Percentiles rank a stretch among this genome's conserved stretches.
These are phyloP conservation scores for Debaryomyces udenii DNA, from an alignment of 1,139 yeast species.

Conservation along the genomic window DNA sequence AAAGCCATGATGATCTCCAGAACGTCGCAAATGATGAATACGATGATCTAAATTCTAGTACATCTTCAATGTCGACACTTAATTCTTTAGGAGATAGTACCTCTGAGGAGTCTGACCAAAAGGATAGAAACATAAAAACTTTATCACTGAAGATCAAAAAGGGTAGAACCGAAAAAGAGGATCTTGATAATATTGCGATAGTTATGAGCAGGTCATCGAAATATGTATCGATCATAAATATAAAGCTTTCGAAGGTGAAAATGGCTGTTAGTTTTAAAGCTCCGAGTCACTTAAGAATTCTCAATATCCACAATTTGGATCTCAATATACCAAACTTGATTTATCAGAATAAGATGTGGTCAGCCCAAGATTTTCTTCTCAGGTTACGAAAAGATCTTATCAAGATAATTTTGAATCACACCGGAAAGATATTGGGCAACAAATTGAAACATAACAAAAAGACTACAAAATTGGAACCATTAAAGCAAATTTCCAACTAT, in stretches of 20 bases:
- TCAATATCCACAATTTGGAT: slow-evolving; percentile 72
- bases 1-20: not conserved
- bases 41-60: not conserved
- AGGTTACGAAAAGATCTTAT: slow-evolving; percentile 70
- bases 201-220: slow-evolving; percentile 70
- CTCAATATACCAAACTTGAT: slow-evolving; percentile 66
- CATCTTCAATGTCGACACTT: not conserved
- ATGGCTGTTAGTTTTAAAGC: slow-evolving; percentile 79
- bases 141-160: not conserved
- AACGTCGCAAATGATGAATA: not conserved
- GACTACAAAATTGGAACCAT: slow-evolving; percentile 33
- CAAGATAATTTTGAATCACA: slow-evolving; percentile 67
- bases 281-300: slow-evolving; percentile 61
- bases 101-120: not conserved
- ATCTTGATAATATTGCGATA: slow-evolving; percentile 46
- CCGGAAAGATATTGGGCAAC: slow-evolving; percentile 81
- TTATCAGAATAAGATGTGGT: slow-evolving; percentile 74
- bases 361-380: slow-evolving; percentile 69
- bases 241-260: slow-evolving; percentile 55
- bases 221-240: slow-evolving; percentile 63
- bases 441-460: slow-evolving; percentile 56
- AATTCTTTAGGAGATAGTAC: not conserved
- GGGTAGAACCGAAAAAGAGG: not conserved
- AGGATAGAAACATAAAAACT: not conserved
- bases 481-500: slow-evolving; percentile 49